phyloP scores from a whole-genome alignment of 1,139 yeast genomes.

The Geotrichum cucujoidarum region DNA sequence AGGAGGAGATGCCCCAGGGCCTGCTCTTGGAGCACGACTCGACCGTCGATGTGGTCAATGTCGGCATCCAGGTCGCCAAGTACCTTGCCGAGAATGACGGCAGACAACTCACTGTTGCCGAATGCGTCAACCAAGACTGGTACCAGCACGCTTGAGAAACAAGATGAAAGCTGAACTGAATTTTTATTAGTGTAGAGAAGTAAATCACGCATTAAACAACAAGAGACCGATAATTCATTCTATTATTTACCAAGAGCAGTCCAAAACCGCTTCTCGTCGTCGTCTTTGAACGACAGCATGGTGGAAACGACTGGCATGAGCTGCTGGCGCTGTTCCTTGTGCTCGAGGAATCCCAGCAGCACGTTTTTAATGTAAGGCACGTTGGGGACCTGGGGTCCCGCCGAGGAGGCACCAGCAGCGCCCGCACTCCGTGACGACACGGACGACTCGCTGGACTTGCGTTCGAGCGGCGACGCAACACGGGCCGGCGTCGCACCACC shows the following conservation, averaged over 20 bases:
- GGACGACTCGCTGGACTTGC: neutral
- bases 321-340: slow-evolving; percentile 78
- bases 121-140: slow-evolving; percentile 64
- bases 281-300: slow-evolving; percentile 58
- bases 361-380: slow-evolving; percentile 83
- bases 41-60: slow-evolving; percentile 57
- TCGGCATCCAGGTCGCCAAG: slow-evolving; percentile 54
- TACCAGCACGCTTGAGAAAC: slow-evolving; percentile 26
- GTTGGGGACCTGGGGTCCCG: slow-evolving; percentile 36
- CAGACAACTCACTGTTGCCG: slow-evolving; percentile 71
- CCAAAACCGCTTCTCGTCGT: slow-evolving; percentile 68
- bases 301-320: slow-evolving; percentile 81
- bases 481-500: neutral
- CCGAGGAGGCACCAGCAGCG: neutral
- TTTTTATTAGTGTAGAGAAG: neutral
- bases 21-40: slow-evolving; percentile 84
- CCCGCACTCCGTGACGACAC: slow-evolving; percentile 6
- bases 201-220: neutral
- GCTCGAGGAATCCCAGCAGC: slow-evolving; percentile 80
- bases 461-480: neutral
- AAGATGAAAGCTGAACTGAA: neutral
- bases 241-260: slow-evolving; percentile 43
- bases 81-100: slow-evolving; percentile 40
- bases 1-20: slow-evolving; percentile 46
- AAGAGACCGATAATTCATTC: neutral